Evolutionary conservation across 2,329 filamentous ascomycete genomes (phyloP), one percentile per base, ranked within the genome.

Genomic region (Stemphylium vesicarium): DNA sequence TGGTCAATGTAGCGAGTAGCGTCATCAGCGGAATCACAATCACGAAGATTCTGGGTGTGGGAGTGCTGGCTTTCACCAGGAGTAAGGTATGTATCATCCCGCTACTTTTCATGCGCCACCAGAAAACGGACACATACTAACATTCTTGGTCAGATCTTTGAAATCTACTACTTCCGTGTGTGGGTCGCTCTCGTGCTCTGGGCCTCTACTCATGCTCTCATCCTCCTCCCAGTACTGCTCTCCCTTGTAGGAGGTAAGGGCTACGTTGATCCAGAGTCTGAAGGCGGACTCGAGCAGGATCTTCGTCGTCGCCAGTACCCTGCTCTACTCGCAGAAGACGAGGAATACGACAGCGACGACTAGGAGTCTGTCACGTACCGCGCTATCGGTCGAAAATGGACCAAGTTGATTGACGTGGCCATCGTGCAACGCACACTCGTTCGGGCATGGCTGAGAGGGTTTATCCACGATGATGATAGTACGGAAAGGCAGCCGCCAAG

Each of bases 121-220:
- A 3, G n/a, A 31, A 4, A 12, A 5, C 6, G 10, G 11, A 3
- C 13, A 4, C 24, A 4, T n/a, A 26, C 45, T 44, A 24, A 50
- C 40, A 35, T 37, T 11, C 8, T 4, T 35, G 44, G 35, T 11
- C 50, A 75, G 85, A 99, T 99, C 71, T 99, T 99, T 69, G 96
- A 99, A 80, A 92, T 99, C 53, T 99, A 99, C 79, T 99, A 99
- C 78, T 99, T 99, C 83, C 85, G 95, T 38, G 90, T 99, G 38
- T 99, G 95, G 95, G 80, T 97, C 15, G 89, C 93, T 6, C 84
- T 99, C 50, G 93, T 99, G 10, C 75, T 96, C 9, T 94, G 96
- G 75, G 96, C 93, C 2, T 91, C 91, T 7, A 83, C 88, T 9
- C 95, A 99, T 75, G 92, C 95, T 0, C 81, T 99, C 42, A 84